phyloP scores from a whole-genome alignment of 108 stramenopile genomes.

The Pseudonitzschia multistriata region DNA sequence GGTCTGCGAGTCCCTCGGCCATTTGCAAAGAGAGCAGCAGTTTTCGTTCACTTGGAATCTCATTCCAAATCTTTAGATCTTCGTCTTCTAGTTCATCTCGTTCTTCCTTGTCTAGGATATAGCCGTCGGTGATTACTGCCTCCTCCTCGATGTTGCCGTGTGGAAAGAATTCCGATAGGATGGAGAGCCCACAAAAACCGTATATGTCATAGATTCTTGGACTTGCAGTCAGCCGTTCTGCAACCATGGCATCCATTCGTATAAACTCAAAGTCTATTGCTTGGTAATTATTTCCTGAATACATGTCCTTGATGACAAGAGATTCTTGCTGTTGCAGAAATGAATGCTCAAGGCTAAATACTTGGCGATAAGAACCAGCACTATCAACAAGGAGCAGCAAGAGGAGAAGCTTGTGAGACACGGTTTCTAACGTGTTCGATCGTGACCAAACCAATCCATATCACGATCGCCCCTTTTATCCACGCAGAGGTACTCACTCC shows the following conservation, averaged over 20 bases:
- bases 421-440: slow-evolving; percentile 2
- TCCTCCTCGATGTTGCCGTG: slow-evolving; percentile 49
- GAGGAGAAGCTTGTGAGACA: neutral
- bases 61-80: neutral
- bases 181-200: slow-evolving; percentile 62
- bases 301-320: slow-evolving; percentile 24
- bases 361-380: slow-evolving; percentile 57
- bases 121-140: slow-evolving; percentile 2
- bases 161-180: slow-evolving; percentile 51
- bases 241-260: slow-evolving; percentile 76
- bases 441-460: slow-evolving; percentile 7
- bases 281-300: neutral
- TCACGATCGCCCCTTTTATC: neutral
- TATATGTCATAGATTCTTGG: slow-evolving; percentile 72
- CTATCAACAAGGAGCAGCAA: neutral
- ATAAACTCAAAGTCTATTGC: slow-evolving; percentile 28
- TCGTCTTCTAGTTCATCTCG: slow-evolving; percentile 18
- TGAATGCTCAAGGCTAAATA: slow-evolving; percentile 42
- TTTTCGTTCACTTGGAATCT: slow-evolving; percentile 36
- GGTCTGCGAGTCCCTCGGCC: slow-evolving; percentile 58
- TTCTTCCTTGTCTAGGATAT: slow-evolving; percentile 3
- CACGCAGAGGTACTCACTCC: slow-evolving; percentile 24
- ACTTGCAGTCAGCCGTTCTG: slow-evolving; percentile 62
- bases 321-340: slow-evolving; percentile 24
- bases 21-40: slow-evolving; percentile 57